Base-by-base conservation (phyloP, 1,284 basidiomycete genomes). In the Agaricales sp. region DNA sequence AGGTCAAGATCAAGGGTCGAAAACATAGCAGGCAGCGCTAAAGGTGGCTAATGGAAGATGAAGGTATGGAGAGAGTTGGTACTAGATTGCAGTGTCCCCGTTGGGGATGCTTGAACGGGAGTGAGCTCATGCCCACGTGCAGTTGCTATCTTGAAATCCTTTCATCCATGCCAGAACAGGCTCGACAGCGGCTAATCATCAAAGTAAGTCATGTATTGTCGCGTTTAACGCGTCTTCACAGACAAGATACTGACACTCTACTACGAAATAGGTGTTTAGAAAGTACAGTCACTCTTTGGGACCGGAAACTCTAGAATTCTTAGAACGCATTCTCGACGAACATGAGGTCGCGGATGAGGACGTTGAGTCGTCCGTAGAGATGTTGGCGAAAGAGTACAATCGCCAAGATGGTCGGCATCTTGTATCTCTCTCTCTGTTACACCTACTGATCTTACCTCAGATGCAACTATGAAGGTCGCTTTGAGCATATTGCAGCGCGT, bases 361-460 rank as follows among this genome's bases (percentile, higher is more conserved):
- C 46, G 71, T 88, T 3, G 85, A 90, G 50, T 71, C 71, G n/a
- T 87, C 87, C 13, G 67, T 93, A 4, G 92, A 94, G 57, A 78
- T 81, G 49, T 76, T 94, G 52, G 90, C 91, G 2, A 82, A 85
- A 57, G 90, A 92, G 59, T 95, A 94, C 58, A 89, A 92, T 58
- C 90, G 86, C 59, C 91, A 92, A 62, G 92, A 94, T 71, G 91
- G 92, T 85, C 57, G 51, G 75, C 55, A 37, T 16, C 39, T 44
- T 49, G 24, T 43, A 25, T 41, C 54, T 56, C 14, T 55, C 49
- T 20, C 24, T 20, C 51, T 51, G 24, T 48, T 23, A 43, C 38
- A 21, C 46, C 43, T 19, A 52, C 49, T 45, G 12, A 46, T 23
- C 18, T 14, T 48, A 26, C 16, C 1, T 3, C 51, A 88, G 85